phyloP scores from a whole-genome alignment of 495 filamentous ascomycete genomes.

The Peziza echinospora region DNA sequence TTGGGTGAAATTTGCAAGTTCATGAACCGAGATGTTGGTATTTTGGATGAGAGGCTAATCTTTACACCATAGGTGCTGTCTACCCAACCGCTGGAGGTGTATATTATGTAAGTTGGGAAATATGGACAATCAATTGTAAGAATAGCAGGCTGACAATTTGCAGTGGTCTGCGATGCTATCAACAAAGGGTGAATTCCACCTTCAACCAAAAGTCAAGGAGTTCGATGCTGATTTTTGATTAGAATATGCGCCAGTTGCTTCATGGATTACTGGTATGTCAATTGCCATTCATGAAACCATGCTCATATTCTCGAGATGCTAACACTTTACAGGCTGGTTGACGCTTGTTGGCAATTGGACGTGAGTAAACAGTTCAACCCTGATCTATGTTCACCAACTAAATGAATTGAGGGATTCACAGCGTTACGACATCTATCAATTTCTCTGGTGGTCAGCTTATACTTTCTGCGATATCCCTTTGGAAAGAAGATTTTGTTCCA shows the following conservation, averaged over 20 bases:
- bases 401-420: no score
- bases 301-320: no score
- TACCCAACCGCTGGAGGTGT: conserved; percentile 28
- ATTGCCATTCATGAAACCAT: no score
- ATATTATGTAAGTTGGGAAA: conserved; percentile 23
- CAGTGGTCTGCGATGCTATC: conserved; percentile 27
- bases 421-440: conserved; percentile 28
- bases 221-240: neutral
- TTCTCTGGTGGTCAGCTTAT: conserved; percentile 38
- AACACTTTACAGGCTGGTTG: conserved; percentile 22
- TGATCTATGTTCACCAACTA: no score
- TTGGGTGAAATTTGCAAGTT: conserved; percentile 25
- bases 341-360: conserved; percentile 32
- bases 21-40: no score
- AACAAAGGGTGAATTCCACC: conserved; percentile 9
- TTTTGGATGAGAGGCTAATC: neutral
- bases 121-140: neutral
- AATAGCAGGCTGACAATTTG: neutral
- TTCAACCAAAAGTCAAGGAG: neutral
- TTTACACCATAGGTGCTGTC: conserved; percentile 12
- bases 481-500: conserved; percentile 38
- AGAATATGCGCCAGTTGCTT: conserved; percentile 26
- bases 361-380: no score
- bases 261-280: conserved; percentile 24
- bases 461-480: conserved; percentile 37